Conservation (phyloP, 495 filamentous ascomycete genomes). For the Podospora pseudocomata region DNA sequence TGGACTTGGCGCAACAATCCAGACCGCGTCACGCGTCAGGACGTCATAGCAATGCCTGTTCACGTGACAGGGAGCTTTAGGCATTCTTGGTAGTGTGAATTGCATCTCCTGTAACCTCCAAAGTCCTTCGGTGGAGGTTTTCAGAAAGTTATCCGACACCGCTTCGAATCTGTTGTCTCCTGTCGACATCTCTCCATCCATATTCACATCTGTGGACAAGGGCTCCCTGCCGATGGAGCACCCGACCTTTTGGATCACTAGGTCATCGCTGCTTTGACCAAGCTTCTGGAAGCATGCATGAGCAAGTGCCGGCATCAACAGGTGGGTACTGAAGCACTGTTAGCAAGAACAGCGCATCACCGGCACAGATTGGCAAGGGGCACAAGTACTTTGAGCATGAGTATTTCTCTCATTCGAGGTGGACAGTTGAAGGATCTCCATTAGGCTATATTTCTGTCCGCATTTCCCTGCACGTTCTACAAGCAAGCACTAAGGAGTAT, state of each 20-base stretch:
- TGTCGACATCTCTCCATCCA: too few relatives aligned
- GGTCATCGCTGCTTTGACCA: neutral
- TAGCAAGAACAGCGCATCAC: too few relatives aligned
- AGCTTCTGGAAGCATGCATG: neutral
- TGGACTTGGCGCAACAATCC: constrained; percentile 6
- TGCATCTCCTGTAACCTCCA: neutral
- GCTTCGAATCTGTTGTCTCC: neutral
- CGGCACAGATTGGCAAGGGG: too few relatives aligned
- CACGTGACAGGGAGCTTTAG: constrained; percentile 4
- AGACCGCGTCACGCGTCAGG: constrained; percentile 27
- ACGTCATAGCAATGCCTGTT: constrained; percentile 25
- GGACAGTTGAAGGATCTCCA: neutral
- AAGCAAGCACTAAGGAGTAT: neutral
- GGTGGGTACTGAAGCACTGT: too few relatives aligned
- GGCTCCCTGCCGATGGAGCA: neutral
- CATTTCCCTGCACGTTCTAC: neutral
- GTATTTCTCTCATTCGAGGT: neutral
- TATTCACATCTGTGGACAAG: neutral
- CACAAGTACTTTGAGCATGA: neutral
- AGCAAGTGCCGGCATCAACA: neutral
- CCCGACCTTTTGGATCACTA: neutral
- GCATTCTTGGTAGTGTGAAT: neutral
- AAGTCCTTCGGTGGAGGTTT: neutral
- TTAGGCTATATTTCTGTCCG: neutral
- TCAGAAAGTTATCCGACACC: neutral